phyloP scores from a whole-genome alignment of 2,329 filamentous ascomycete genomes.

The Verticillium dahliae region DNA sequence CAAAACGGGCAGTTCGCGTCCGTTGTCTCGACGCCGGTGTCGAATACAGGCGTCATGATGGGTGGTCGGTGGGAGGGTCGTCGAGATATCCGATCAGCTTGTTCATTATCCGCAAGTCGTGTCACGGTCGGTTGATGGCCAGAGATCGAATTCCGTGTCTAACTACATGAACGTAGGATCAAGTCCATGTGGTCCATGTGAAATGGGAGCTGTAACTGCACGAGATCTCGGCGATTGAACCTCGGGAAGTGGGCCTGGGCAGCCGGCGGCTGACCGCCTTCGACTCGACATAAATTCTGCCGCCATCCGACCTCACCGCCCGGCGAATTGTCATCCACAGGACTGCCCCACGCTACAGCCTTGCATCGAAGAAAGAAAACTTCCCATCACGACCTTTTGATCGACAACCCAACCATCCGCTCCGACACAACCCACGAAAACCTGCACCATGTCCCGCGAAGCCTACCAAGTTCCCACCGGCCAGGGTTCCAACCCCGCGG shows the following conservation, averaged over 20 bases:
- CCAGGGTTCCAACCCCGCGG: constrained; percentile 30
- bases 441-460: constrained; percentile 59
- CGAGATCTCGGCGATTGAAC: not conserved
- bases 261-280: not conserved
- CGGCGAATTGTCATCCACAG: not conserved
- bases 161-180: not conserved
- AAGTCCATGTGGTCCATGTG: not conserved
- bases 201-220: not conserved
- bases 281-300: not conserved
- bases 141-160: not conserved
- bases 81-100: not conserved
- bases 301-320: not conserved
- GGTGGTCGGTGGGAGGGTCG: not conserved
- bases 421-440: not conserved
- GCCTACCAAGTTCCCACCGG: constrained; percentile 67
- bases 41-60: constrained; percentile 5
- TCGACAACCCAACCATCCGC: not conserved
- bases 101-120: not conserved
- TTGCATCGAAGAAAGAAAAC: not conserved
- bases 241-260: constrained; percentile 1
- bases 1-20: constrained; percentile 53
- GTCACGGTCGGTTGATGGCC: not conserved
- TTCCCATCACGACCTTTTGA: not conserved
- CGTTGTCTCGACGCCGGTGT: constrained; percentile 14
- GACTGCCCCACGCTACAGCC: not conserved